Conservation (phyloP, 2,329 filamentous ascomycete species). For the Ophiostoma perfectum region DNA sequence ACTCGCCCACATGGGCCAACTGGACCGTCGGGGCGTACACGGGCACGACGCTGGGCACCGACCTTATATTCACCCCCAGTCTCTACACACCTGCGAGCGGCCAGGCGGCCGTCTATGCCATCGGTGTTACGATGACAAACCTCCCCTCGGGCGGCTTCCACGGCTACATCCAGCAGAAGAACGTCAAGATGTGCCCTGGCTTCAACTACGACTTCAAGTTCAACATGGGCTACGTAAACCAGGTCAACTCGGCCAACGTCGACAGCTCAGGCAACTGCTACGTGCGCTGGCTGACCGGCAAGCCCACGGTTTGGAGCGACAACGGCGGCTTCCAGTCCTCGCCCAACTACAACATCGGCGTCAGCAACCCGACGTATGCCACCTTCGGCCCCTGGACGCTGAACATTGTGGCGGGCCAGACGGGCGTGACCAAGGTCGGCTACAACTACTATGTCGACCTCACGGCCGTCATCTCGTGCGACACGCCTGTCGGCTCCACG, state of each 20-base stretch:
- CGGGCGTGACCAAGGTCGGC: constrained; percentile 16
- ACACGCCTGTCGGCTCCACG: neutral
- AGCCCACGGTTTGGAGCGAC: constrained; percentile 16
- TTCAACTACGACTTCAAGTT: constrained; percentile 21
- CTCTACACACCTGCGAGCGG: neutral
- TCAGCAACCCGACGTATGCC: constrained; percentile 20
- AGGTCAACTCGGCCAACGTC: constrained; percentile 15
- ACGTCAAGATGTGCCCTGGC: constrained; percentile 21
- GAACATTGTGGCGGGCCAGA: constrained; percentile 17
- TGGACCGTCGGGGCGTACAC: constrained; percentile 19
- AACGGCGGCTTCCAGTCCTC: constrained; percentile 20
- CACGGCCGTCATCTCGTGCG: constrained; percentile 17
- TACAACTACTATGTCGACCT: constrained; percentile 20
- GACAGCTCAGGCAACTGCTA: constrained; percentile 16
- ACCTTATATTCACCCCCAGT: neutral
- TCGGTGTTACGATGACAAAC: constrained; percentile 16
- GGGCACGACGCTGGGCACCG: constrained; percentile 6
- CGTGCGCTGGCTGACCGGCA: constrained; percentile 21
- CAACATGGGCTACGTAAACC: constrained; percentile 20
- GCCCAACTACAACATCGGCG: constrained; percentile 19
- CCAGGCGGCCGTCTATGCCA: neutral
- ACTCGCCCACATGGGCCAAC: constrained; percentile 21
- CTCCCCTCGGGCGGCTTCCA: constrained; percentile 15
- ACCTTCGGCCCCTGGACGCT: constrained; percentile 19
- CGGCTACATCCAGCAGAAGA: constrained; percentile 18